Conservation (phyloP, 2,329 filamentous ascomycete species). For the Mycocentrospora acerina region DNA sequence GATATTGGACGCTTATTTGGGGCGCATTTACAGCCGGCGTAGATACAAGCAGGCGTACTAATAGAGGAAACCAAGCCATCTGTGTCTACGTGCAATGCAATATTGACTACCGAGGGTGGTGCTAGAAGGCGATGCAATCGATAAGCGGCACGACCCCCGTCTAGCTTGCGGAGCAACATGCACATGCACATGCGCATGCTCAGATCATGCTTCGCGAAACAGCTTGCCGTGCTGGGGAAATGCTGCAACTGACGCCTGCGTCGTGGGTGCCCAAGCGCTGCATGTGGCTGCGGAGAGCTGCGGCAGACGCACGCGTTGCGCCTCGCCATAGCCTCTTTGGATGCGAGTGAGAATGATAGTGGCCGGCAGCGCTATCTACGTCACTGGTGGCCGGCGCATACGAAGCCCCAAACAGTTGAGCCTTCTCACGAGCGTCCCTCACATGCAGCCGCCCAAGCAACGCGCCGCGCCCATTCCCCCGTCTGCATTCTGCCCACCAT, state of each 20-base stretch:
- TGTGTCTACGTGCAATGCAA: too few relatives aligned
- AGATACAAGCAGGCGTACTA: too few relatives aligned
- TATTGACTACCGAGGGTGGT: too few relatives aligned
- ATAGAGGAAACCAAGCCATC: conserved; percentile 22
- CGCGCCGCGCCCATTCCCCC: conserved; percentile 3
- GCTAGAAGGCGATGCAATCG: conserved; percentile 30
- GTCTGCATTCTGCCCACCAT: conserved; percentile 38
- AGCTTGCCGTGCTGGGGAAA: not conserved
- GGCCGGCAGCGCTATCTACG: conserved; percentile 22
- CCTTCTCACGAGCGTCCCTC: conserved; percentile 5
- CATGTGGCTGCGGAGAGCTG: conserved; percentile 7
- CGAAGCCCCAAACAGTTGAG: conserved; percentile 19
- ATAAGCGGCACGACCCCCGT: conserved; percentile 24
- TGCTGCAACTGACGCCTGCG: too few relatives aligned
- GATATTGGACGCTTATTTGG: conserved; percentile 23
- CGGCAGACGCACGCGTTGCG: conserved; percentile 14
- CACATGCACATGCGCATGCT: conserved; percentile 19
- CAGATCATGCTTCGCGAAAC: conserved; percentile 6
- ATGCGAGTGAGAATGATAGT: conserved; percentile 14
- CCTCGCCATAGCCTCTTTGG: conserved; percentile 14
- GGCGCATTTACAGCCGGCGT: conserved; percentile 26
- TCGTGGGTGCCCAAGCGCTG: not conserved
- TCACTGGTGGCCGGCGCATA: conserved; percentile 28
- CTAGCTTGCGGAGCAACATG: conserved; percentile 20
- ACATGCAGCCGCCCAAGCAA: too few relatives aligned